Base-by-base conservation (phyloP, 345 rosid genomes). In the Syzygium aromaticum region DNA sequence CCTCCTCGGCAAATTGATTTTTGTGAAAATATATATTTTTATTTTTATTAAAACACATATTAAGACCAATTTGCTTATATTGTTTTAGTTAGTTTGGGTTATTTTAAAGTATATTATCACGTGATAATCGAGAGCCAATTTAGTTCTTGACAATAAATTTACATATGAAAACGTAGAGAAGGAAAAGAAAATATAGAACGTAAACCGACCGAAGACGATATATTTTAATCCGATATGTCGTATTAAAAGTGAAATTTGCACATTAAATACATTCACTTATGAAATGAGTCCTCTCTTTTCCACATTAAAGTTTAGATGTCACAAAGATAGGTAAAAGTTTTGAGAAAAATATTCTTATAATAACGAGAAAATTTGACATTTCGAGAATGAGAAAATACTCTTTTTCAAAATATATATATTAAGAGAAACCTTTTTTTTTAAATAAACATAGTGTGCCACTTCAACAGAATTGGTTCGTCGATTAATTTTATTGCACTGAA, bases 331-430 rank as follows among this genome's bases (percentile, higher is more conserved):
- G 13, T 57, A 10, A 1, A 57, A 57, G 14, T 25, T 57, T 4
- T 10, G 63, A 57, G 28, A 3, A 57, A 57, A 57, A 10, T 57
- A 23, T 23, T 13, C 23, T 57, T 23, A 23, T 23, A 56, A 22
- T 56, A 22, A 56, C 23, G 4, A 21, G n/a, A 7, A 10, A 56
- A 56, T 56, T 56, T 10, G n/a, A 23, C 27, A 56, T 56, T 56
- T 56, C 0, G 21, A 9, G 5, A 10, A 1, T 4, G 5, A 52
- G 11, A 56, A 0, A 8, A 8, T 22, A 52, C 15, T 9, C 3
- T 23, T 25, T 56, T 23, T 56, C 3, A 19, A 54, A 21, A 54
- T 33, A 21, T 6, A 54, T 5, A 2, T 5, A 23, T 0, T 12
- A 56, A 56, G n/a, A 19, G 14, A 56, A 56, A 23, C 6, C 27